Percentiles rank a stretch among this genome's conserved stretches.
phyloP scores from a whole-genome alignment of 2,329 filamentous ascomycete genomes.

The Hypoxylon sp. region DNA sequence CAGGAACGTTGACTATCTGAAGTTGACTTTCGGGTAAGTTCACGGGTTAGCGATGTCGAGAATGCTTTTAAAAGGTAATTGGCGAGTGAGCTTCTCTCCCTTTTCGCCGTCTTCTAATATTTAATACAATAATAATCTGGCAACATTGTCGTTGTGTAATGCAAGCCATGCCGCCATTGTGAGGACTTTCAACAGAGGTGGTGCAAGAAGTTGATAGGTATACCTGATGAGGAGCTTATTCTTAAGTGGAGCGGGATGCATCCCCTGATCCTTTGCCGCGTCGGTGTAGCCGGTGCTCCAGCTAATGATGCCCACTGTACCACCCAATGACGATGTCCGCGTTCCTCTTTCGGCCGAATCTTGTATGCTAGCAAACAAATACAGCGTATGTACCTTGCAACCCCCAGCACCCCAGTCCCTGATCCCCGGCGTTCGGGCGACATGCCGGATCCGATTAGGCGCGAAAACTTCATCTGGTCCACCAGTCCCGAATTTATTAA shows the following conservation, averaged over 20 bases:
- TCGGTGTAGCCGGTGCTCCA: too few relatives aligned
- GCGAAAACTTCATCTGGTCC: slow-evolving; percentile 3
- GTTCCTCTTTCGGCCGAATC: not conserved
- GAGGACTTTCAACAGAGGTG: not conserved
- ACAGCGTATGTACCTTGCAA: too few relatives aligned
- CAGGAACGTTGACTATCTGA: slow-evolving; percentile 50
- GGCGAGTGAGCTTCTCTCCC: too few relatives aligned
- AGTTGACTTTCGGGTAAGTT: not conserved
- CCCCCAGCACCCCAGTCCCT: not conserved
- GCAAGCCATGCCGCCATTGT: not conserved
- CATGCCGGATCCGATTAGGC: slow-evolving; percentile 19
- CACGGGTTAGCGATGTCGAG: not conserved
- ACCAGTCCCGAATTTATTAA: not conserved
- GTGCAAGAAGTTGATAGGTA: not conserved
- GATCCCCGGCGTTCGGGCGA: slow-evolving; percentile 12
- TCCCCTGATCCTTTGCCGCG: not conserved
- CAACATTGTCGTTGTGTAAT: not conserved
- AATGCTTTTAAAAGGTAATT: slow-evolving; percentile 1
- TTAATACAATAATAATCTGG: not conserved
- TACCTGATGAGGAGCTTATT: too few relatives aligned
- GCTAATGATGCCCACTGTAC: not conserved
- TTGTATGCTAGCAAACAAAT: not conserved
- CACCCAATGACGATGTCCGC: not conserved
- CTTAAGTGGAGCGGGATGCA: too few relatives aligned
- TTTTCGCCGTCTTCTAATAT: not conserved